A percentile compares a stretch with the other conserved stretches of the same genome.
These are phyloP conservation scores for Talinum fruticosum DNA, from an alignment of 148 eudicot species.

Conservation along the genomic window DNA sequence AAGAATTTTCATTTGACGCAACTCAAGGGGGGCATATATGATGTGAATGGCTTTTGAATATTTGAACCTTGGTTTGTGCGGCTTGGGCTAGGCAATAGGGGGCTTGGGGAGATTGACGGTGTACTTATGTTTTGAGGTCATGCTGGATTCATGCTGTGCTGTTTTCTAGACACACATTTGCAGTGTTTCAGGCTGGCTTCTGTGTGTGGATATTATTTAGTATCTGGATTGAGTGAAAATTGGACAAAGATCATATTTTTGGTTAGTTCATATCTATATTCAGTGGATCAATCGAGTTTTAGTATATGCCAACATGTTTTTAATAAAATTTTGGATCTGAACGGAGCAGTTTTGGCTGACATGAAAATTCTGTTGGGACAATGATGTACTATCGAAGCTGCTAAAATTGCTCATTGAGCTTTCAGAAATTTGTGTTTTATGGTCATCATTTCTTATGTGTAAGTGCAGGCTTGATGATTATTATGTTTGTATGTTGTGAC, in stretches of 20 bases:
- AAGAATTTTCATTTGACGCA: too few relatives aligned
- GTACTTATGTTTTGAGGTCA: neutral
- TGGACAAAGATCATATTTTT: neutral
- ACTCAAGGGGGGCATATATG: too few relatives aligned
- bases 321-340: neutral
- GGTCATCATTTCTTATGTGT: too few relatives aligned
- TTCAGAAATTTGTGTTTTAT: too few relatives aligned
- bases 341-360: neutral
- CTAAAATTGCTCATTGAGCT: too few relatives aligned
- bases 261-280: neutral
- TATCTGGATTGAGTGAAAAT: neutral
- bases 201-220: neutral
- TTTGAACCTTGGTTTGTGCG: neutral
- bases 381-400: too few relatives aligned
- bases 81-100: neutral
- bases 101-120: neutral
- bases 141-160: neutral
- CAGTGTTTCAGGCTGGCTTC: neutral
- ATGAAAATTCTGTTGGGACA: too few relatives aligned
- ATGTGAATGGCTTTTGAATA: too few relatives aligned
- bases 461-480: too few relatives aligned
- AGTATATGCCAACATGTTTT: neutral
- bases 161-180: neutral
- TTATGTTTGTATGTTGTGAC: neutral
- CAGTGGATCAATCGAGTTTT: neutral